These are phyloP conservation scores for Saccharum hybrid DNA, from an alignment of 202 grass and related monocot species.

Conservation along the genomic window DNA sequence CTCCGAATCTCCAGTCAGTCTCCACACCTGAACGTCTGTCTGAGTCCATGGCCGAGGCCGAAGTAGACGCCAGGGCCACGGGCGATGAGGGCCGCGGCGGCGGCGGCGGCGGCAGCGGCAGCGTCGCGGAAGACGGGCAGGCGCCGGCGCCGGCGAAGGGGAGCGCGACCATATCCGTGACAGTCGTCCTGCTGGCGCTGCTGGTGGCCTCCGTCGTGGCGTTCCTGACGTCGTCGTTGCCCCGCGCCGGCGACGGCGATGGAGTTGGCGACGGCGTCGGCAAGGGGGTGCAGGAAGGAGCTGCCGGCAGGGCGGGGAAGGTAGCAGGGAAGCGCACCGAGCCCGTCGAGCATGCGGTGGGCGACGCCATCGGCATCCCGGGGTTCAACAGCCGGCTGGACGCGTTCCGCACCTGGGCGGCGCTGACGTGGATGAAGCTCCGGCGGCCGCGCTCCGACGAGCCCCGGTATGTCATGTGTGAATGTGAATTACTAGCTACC, in stretches of 20 bases:
- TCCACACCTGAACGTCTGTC: not conserved
- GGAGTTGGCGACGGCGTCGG: not conserved
- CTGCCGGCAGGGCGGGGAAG: not conserved
- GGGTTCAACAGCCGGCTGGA: slow-evolving; percentile 65
- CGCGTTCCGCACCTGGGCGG: slow-evolving; percentile 59
- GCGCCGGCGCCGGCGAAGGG: slow-evolving; percentile 16
- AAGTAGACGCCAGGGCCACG: slow-evolving; percentile 2
- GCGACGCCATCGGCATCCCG: slow-evolving; percentile 26
- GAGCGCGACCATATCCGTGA: slow-evolving; percentile 33
- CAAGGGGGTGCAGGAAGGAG: slow-evolving; percentile 24
- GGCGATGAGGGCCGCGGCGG: not conserved
- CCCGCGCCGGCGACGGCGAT: not conserved
- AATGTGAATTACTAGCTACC: not conserved
- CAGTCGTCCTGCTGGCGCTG: slow-evolving; percentile 46
- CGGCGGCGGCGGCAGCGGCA: too few relatives aligned
- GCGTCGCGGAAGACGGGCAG: not conserved
- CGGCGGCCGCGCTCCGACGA: slow-evolving; percentile 49
- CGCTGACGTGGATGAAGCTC: slow-evolving; percentile 60
- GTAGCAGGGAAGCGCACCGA: not conserved
- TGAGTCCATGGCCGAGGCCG: slow-evolving; percentile 16
- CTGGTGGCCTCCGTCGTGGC: slow-evolving; percentile 51
- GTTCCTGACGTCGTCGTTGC: slow-evolving; percentile 35
- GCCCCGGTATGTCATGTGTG: slow-evolving; percentile 15
- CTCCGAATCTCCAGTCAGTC: not conserved
- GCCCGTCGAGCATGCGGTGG: slow-evolving; percentile 69